Base-by-base conservation (phyloP, 805 yeast species). In the Pichia nanzhaoensis region DNA sequence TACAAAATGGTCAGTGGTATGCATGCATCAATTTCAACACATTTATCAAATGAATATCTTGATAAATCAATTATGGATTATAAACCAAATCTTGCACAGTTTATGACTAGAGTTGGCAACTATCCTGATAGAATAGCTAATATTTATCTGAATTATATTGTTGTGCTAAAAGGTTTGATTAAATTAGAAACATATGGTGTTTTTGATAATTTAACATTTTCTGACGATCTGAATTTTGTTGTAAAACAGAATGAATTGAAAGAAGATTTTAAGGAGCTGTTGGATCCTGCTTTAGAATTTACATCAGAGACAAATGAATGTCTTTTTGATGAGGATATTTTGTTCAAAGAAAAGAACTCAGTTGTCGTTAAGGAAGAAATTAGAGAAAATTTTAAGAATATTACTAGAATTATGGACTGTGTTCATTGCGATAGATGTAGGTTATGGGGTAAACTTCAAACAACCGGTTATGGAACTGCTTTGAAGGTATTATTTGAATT, bases 401-500 rank as follows among this genome's bases (percentile, higher is more conserved):
- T 93, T 20, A 82, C 95, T 18, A 82, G 86, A 41, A 79, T 93
- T 37, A 93, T 93, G 97, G 96, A 91, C 63, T 93, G 99, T 68
- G 98, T 93, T 34, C 97, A 96, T 33, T 93, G 99, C 69, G 99
- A 93, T 61, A 75, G 97, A 60, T 93, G 99, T 64, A 77, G 97
- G 57, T 71, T 93, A 65, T 93, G 99, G 99, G 99, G 99, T 9
- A 93, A 93, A 64, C 77, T 93, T 27, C 99, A 93, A 68, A 88
- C 95, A 2, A 87, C 93, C 14, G 99, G 99, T 18, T 93, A 93
- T 63, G 99, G 97, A 17, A 93, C 99, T 8, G 95, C 96, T 1
- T 74, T 93, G 58, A 93, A 93, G 63, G 76, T 91, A 20, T 69
- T 93, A 48, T 88, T 93, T 61, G 98, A 91, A 61, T 65, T 82